These are phyloP conservation scores for Gaeumannomyces sp. DNA, from an alignment of 2,329 filamentous ascomycete species.

Conservation along the genomic window DNA sequence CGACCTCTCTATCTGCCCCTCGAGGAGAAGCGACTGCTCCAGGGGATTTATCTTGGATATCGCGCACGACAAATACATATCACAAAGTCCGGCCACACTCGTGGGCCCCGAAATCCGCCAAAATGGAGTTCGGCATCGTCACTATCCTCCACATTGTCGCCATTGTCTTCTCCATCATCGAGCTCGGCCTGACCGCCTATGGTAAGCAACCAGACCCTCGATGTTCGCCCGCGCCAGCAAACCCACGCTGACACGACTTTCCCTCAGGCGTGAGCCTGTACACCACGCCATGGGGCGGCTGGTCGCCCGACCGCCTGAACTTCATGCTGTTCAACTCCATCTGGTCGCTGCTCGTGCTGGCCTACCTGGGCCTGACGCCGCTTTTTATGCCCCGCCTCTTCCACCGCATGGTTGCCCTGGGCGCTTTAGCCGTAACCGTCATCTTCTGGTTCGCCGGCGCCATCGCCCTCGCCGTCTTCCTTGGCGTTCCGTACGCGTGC, in stretches of 20 bases:
- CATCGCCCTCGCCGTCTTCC: conserved; percentile 64
- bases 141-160: conserved; percentile 62
- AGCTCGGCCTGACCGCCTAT: conserved; percentile 69
- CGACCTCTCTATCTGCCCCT: not conserved
- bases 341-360: conserved; percentile 67
- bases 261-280: conserved; percentile 1
- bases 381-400: conserved; percentile 54
- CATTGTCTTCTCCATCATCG: conserved; percentile 62
- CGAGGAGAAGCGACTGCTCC: too few relatives aligned
- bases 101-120: conserved; percentile 14
- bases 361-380: conserved; percentile 65
- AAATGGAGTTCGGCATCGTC: conserved; percentile 49
- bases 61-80: not conserved
- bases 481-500: conserved; percentile 51
- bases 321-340: conserved; percentile 76
- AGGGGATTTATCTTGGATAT: not conserved
- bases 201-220: too few relatives aligned
- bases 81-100: not conserved
- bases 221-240: conserved; percentile 19
- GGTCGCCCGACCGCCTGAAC: conserved; percentile 52
- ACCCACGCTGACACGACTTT: conserved; percentile 6
- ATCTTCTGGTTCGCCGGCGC: conserved; percentile 89
- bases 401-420: conserved; percentile 60
- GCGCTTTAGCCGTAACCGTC: conserved; percentile 64
- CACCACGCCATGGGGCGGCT: conserved; percentile 16